Evolutionary conservation across 2,329 filamentous ascomycete genomes (phyloP), one percentile per base, ranked within the genome.

Genomic region (Cladosporium austrohemisphaericum): DNA sequence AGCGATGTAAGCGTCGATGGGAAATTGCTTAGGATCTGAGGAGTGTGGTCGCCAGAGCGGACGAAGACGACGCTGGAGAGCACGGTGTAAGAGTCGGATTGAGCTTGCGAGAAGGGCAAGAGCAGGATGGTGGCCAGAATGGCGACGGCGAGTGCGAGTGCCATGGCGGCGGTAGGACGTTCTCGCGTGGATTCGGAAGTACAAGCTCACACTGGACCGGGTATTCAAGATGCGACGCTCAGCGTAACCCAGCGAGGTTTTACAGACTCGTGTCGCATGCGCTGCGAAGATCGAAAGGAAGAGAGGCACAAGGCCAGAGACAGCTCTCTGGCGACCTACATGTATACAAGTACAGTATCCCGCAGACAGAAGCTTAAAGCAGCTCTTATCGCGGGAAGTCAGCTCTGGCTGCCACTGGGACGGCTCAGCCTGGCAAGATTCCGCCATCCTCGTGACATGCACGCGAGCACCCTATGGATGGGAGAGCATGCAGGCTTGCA

Each of bases 21-120:
- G 6, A 62, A 54, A 28, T 50, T 51, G 13, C 60, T 55, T 5
- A 74, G 56, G 22, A 68, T 62, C 36, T 65, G 57, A 2, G 79
- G 79, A 5, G 76, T 79, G 43, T 71, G 73, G 52, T 82, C 79
- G 52, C 80, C 80, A 41, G 76, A 70, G 18, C 74, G 66, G 28
- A 76, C 74, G 57, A 77, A 80, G 49, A 77, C 71, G 41, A 81
- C 77, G 18, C 76, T 70, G 32, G 71, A 72, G 68, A 71, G 71
- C 41, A 69, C 62, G 22, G 69, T 68, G 52, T 71, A 65, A 37
- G 55, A 32, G 28, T 52, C 26, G 28, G 29, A 10, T 38, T 63
- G 58, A 10, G 55, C 54, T 28, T 51, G 35, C 28, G 50, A 48
- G 9, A 37, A 47, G 22, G 57, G 52, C 5, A 46, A 25, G 46